Evolutionary conservation across 148 eudicot species (phyloP), one percentile per base, ranked within the genome.

Genomic region (Rhododendron williamsianum): DNA sequence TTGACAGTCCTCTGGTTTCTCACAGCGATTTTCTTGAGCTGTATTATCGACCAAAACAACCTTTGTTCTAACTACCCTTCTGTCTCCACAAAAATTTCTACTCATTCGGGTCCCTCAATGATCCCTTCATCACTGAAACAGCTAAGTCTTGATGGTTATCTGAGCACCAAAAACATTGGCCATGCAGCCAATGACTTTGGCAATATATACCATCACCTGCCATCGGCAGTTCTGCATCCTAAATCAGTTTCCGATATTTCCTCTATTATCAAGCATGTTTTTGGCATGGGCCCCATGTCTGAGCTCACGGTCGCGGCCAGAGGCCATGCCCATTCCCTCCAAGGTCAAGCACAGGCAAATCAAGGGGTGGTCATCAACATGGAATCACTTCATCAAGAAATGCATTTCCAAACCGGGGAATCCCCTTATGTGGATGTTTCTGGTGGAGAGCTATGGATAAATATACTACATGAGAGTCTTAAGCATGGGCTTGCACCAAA

Each of bases 251-350:
- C 94, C 9, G 98, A 95, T 84, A 93, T 97, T 51, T 92, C 99
- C 30, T 67, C 92, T 11, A 86, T 88, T 18, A 83, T 97, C 80
- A 92, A 89, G 86, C 89, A 89, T 81, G 85, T 95, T 83, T 93
- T 83, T 65, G 85, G 90, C 81, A 88, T 93, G 98, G 99, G 98
- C n/a, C 35, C 87, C 12, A 85, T 82, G 36, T 88, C 98, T 12
- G 90, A 83, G 36, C 91, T 97, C 76, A 94, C 95, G 1, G 80
- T 97, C n/a, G 96, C 96, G 6, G 98, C 99, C 6, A 90, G 96
- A 87, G 99, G 99, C 85, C 95, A 91, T 56, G 99, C 98, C 83
- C 99, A 97, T 91, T 97, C 99, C 2, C 91, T 97, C 27, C 91
- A 91, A 87, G 99, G 98, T 49, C 99, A 97, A 83, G 91, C 98